Conservation (phyloP, 176 grass and related monocot species). For the Rhynchospora tenuis region DNA sequence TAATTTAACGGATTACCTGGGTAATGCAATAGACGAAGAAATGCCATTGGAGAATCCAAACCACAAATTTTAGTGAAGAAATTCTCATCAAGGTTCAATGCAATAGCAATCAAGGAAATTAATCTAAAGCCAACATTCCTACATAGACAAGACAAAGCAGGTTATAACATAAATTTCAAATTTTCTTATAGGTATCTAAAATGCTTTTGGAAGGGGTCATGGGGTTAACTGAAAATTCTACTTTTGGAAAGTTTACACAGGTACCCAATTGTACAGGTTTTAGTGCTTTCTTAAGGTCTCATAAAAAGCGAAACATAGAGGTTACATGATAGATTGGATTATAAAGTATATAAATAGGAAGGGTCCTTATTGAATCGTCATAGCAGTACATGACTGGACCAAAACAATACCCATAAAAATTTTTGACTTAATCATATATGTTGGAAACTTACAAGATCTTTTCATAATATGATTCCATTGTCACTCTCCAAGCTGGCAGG, state of each 20-base stretch:
- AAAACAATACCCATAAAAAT: background rate
- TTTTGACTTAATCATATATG: background rate
- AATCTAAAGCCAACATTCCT: slow-evolving; percentile 45
- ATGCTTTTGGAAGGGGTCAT: background rate
- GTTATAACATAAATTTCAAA: slow-evolving; percentile 8
- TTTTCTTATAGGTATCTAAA: background rate
- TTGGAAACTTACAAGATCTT: slow-evolving; percentile 55
- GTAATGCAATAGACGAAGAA: slow-evolving; percentile 74
- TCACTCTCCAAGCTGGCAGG: slow-evolving; percentile 59
- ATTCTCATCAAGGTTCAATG: slow-evolving; percentile 63
- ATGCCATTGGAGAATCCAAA: slow-evolving; percentile 18
- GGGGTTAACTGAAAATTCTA: background rate
- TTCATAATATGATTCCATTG: slow-evolving; percentile 51
- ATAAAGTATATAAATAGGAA: background rate
- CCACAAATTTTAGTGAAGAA: slow-evolving; percentile 45
- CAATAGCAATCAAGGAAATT: slow-evolving; percentile 61
- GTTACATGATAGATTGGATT: background rate
- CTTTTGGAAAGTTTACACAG: background rate
- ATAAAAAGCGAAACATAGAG: background rate
- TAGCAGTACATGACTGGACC: background rate
- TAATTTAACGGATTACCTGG: slow-evolving; percentile 35
- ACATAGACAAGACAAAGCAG: background rate
- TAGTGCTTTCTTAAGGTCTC: background rate
- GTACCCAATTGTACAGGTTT: background rate
- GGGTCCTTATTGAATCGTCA: background rate